Evolutionary conservation across 2,329 filamentous ascomycete species (phyloP).

Genomic region (Pezicula carpinea): DNA sequence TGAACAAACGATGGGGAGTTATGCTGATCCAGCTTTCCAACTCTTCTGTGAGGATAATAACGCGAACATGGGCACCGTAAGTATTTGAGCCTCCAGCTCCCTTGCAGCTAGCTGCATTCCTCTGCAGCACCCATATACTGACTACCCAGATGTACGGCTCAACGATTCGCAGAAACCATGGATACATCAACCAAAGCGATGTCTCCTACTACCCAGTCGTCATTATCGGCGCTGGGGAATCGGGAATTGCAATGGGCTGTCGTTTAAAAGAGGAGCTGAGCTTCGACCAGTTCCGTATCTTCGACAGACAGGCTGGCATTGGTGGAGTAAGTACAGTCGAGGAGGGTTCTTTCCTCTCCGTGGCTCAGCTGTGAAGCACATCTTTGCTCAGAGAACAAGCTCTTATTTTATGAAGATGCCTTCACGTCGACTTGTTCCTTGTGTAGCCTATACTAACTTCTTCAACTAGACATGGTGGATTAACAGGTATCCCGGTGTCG

Average conservation of each 20-base stretch:
- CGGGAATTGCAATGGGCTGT: conserved; percentile 55
- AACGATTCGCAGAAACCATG: conserved; percentile 34
- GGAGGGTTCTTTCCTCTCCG: not conserved
- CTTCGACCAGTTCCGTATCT: conserved; percentile 54
- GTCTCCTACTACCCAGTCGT: conserved; percentile 34
- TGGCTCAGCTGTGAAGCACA: not conserved
- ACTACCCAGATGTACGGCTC: conserved; percentile 20
- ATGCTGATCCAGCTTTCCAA: no score
- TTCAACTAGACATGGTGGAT: conserved; percentile 44
- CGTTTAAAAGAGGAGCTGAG: conserved; percentile 47
- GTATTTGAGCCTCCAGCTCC: not conserved
- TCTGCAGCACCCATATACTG: not conserved
- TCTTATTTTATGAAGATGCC: no score
- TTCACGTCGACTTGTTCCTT: no score
- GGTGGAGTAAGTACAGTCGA: conserved; percentile 33
- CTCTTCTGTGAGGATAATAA: no score
- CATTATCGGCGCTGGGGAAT: conserved; percentile 54
- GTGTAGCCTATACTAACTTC: no score
- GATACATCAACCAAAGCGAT: conserved; percentile 33
- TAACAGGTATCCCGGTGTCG: conserved; percentile 51
- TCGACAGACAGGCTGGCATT: conserved; percentile 50
- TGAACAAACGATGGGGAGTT: no score
- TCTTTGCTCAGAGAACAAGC: not conserved
- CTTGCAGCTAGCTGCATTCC: not conserved
- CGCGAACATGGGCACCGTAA: not conserved